Evolutionary conservation across 257 asterid species (phyloP), one percentile per base, ranked within the genome.

Genomic region (Rehmannia glutinosa): DNA sequence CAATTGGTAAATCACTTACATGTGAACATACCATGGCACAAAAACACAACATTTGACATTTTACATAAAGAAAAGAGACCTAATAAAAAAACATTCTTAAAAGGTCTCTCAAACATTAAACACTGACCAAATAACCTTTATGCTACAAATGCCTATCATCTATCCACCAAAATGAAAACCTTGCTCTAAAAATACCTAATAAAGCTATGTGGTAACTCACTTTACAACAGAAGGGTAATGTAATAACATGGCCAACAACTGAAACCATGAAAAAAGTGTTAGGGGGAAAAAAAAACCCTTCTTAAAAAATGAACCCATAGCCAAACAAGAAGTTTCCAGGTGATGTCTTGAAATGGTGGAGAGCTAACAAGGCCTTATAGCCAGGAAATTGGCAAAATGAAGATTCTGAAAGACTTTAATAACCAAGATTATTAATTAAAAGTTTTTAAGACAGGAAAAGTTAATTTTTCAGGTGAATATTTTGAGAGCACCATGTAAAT

Each of bases 191-290:
- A 73, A 50, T 16, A 27, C 46, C 69, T 51, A 49, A 62, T 25
- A 59, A 21, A 52, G 64, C 77, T 36, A 49, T 70, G 69, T 46
- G 75, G 68, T 19, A 17, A 32, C 13, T 64, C 65, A 53, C 71
- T 74, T 69, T 64, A 69, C 75, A 56, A 36, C 64, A 69, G 79
- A 54, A 74, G 60, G 79, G 80, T 75, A 49, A 68, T 32, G 24
- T 21, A 36, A 15, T 54, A 70, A 75, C 81, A 76, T 76, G 73
- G 62, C 71, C 56, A 60, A 25, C 5, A 8, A 27, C 10, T 64
- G 25, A 12, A 70, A 49, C 80, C 80, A 75, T 70, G 80, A 70
- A 75, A 57, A 62, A 64, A 32, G 2, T 8, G 9, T 8, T 5
- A 17, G n/a, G n/a, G n/a, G n/a, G n/a, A n/a, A n/a, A 50, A 57